These are phyloP conservation scores for Candida multigemmis DNA, from an alignment of 805 yeast genomes.

Conservation along the genomic window DNA sequence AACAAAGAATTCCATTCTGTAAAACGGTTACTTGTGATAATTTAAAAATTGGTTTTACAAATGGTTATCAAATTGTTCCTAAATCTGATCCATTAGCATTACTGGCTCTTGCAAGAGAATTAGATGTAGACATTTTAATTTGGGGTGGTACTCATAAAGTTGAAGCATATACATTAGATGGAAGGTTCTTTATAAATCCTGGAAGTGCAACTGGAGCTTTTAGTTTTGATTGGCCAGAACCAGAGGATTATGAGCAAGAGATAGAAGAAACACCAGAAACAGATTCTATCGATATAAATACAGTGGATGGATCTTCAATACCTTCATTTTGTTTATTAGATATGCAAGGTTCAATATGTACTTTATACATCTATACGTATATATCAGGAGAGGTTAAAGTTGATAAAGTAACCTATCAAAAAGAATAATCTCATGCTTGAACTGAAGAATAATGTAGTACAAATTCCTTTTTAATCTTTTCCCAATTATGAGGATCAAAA, in stretches of 20 bases:
- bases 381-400: constrained; percentile 81
- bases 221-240: constrained; percentile 51
- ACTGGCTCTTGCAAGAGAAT: constrained; percentile 73
- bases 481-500: constrained; percentile 96
- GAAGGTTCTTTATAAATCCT: constrained; percentile 90
- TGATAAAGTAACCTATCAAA: constrained; percentile 56
- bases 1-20: constrained; percentile 43
- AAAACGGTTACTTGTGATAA: constrained; percentile 60
- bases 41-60: constrained; percentile 73
- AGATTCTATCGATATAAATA: constrained; percentile 2
- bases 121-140: constrained; percentile 83
- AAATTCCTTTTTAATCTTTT: constrained; percentile 69
- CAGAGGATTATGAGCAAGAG: constrained; percentile 37
- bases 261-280: constrained; percentile 7
- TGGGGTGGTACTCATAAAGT: constrained; percentile 93
- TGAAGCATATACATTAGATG: constrained; percentile 89
- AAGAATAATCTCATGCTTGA: constrained; percentile 18
- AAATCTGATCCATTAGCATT: constrained; percentile 80
- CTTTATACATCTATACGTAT: constrained; percentile 77
- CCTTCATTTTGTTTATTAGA: constrained; percentile 90
- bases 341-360: constrained; percentile 69
- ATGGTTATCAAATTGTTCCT: constrained; percentile 80
- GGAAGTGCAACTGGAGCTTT: constrained; percentile 96
- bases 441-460: constrained; percentile 40
- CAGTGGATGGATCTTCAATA: constrained; percentile 35